Evolutionary conservation across 176 grass and related monocot genomes (phyloP), one percentile per base, ranked within the genome.

Genomic region (Dendrocalamus sinicus): DNA sequence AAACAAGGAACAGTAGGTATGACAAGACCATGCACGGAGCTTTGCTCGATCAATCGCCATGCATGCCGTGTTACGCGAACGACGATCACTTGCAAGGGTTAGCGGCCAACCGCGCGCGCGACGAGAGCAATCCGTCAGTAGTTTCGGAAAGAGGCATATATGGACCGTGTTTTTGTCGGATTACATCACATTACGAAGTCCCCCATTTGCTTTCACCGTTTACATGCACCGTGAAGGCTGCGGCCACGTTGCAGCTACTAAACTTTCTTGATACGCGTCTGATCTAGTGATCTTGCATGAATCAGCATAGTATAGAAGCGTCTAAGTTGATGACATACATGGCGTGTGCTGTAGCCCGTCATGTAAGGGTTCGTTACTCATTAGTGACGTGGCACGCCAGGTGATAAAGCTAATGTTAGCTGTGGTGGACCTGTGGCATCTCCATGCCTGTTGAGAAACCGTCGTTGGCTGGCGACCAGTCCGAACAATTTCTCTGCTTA

Each of bases 21-120:
- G 85, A 53, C 76, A 15, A 40, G 84, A 45, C 67, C 84, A 26
- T 26, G 26, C 26, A 80, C 67, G 57, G 85, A 32, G 57, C 24
- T 73, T 65, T 86, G 85, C 35, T 81, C 46, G 77, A 39, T 64
- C 23, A 28, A 24, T 39, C 54, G 67, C 20, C 12, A 6, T 26
- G 22, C 22, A 14, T 74, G 71, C 47, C 0, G 67, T 47, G 63
- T 85, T 52, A 40, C 35, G 73, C 73, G 73, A 75, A 75, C 50
- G 39, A 22, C 8, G 55, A 30, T 23, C 30, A 63, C 68, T 32
- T 80, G 76, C 77, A 81, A 65, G 85, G 68, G 43, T 70, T 44
- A 81, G 58, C 13, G 37, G 77, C 57, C 77, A 70, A 32, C 14
- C 30, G 58, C 15, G 14, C 44, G 48, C n/a, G 14, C 44, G 48